Evolutionary conservation across 305 asterid genomes (phyloP).

Genomic region (Solanum hybrid): DNA sequence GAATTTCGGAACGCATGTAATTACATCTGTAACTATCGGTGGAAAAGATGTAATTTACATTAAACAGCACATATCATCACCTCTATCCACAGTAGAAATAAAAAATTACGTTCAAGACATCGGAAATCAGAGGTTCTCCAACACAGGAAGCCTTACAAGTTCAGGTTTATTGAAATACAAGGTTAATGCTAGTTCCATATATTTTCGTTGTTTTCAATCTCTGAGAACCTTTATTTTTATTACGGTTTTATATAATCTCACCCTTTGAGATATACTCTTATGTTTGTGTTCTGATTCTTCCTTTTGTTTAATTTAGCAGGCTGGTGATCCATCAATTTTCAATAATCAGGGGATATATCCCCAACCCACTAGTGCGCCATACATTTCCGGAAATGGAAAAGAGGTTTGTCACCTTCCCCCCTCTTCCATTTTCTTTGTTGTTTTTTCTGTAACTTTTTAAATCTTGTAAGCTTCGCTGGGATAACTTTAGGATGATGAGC

Average conservation of each 20-base stretch:
- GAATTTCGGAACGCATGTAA: slow-evolving; percentile 76
- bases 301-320: slow-evolving; percentile 37
- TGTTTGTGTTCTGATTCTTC: slow-evolving; percentile 8
- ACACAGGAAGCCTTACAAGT: slow-evolving; percentile 51
- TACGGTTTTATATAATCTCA: background rate
- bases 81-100: slow-evolving; percentile 56
- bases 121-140: slow-evolving; percentile 74
- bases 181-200: slow-evolving; percentile 48
- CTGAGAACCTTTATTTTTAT: background rate
- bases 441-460: background rate
- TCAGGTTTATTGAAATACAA: slow-evolving; percentile 67
- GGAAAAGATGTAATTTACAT: slow-evolving; percentile 83
- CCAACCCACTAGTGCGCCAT: slow-evolving; percentile 63
- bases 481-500: background rate
- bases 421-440: background rate
- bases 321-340: slow-evolving; percentile 59
- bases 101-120: slow-evolving; percentile 79
- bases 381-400: slow-evolving; percentile 61
- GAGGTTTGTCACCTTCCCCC: slow-evolving; percentile 31
- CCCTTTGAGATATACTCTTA: background rate
- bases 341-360: slow-evolving; percentile 85
- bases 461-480: background rate
- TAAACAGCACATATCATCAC: slow-evolving; percentile 61
- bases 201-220: slow-evolving; percentile 13
- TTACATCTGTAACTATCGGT: slow-evolving; percentile 69